phyloP scores from a whole-genome alignment of 192 early-diverging fungal species.

The Coemansia sp. region DNA sequence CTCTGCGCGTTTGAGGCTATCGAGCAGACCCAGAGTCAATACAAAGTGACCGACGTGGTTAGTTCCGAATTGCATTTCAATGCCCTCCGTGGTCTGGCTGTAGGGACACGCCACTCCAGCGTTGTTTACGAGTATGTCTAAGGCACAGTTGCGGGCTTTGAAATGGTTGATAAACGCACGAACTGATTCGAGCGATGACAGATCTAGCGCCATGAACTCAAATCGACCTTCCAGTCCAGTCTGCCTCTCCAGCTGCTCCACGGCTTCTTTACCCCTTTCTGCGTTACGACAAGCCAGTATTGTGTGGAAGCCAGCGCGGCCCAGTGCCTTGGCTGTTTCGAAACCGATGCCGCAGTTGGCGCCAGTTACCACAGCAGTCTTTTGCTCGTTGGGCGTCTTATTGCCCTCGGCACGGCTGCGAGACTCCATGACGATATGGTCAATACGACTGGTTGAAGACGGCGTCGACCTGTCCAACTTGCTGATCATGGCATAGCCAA shows the following conservation, averaged over 20 bases:
- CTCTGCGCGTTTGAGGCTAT: conserved; percentile 7
- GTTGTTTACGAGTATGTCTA: conserved; percentile 37
- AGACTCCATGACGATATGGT: conserved; percentile 27
- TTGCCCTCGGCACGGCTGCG: not conserved
- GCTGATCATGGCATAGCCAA: conserved; percentile 29
- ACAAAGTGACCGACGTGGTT: conserved; percentile 61
- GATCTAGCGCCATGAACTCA: conserved; percentile 42
- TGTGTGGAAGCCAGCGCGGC: conserved; percentile 47
- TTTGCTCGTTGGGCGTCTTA: conserved; percentile 6
- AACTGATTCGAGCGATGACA: conserved; percentile 46
- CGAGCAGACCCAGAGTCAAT: conserved; percentile 27
- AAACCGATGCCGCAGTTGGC: conserved; percentile 60
- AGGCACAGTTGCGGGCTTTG: conserved; percentile 3
- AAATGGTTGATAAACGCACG: conserved; percentile 31
- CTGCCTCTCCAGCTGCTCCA: conserved; percentile 16
- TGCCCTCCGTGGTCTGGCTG: conserved; percentile 53
- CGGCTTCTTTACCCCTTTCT: conserved; percentile 19
- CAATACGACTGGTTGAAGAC: conserved; percentile 31
- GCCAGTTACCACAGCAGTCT: conserved; percentile 40
- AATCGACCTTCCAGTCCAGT: conserved; percentile 21
- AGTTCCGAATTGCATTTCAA: conserved; percentile 62
- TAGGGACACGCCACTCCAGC: conserved; percentile 60
- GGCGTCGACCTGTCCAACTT: conserved; percentile 29
- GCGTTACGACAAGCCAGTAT: conserved; percentile 35
- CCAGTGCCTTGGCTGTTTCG: conserved; percentile 56